Evolutionary conservation across 2,329 filamentous ascomycete genomes (phyloP).

Genomic region (Aureobasidium melanogenum): DNA sequence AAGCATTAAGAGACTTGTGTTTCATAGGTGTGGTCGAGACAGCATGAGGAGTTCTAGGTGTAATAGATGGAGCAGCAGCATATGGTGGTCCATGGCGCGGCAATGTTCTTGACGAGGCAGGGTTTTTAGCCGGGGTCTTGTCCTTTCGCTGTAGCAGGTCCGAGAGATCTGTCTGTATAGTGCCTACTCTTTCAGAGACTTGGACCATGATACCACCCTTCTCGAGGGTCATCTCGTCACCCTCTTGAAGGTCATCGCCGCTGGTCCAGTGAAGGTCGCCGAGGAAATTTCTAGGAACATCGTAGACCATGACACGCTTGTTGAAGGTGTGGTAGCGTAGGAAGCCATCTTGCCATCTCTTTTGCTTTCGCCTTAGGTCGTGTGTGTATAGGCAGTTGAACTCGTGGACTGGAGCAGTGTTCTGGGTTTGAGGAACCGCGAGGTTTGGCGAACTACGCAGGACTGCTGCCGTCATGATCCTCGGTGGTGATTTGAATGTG

Average conservation of each 20-base stretch:
- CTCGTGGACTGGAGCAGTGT: constrained; percentile 68
- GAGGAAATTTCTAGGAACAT: constrained; percentile 68
- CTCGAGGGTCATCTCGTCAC: constrained; percentile 74
- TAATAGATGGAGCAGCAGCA: constrained; percentile 26
- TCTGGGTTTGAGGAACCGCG: constrained; percentile 44
- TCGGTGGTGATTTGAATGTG: background rate
- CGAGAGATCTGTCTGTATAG: constrained; percentile 67
- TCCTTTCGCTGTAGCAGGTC: constrained; percentile 62
- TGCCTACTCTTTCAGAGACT: constrained; percentile 66
- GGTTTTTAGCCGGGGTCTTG: constrained; percentile 26
- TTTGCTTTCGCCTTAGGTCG: constrained; percentile 77
- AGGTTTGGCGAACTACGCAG: constrained; percentile 28
- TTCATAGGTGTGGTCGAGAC: constrained; percentile 33
- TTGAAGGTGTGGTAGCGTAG: constrained; percentile 88
- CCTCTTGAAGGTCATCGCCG: constrained; percentile 60
- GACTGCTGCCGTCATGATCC: constrained; percentile 25
- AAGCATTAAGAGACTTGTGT: constrained; percentile 51
- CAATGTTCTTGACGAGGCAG: constrained; percentile 17
- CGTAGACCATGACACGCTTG: constrained; percentile 81
- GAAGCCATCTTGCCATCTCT: constrained; percentile 87
- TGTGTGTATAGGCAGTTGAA: constrained; percentile 81
- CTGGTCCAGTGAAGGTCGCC: constrained; percentile 78
- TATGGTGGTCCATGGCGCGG: constrained; percentile 22
- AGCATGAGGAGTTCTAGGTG: constrained; percentile 24
- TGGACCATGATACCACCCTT: constrained; percentile 68